phyloP scores from a whole-genome alignment of 1,284 basidiomycete species.

The Vanrija sp. region DNA sequence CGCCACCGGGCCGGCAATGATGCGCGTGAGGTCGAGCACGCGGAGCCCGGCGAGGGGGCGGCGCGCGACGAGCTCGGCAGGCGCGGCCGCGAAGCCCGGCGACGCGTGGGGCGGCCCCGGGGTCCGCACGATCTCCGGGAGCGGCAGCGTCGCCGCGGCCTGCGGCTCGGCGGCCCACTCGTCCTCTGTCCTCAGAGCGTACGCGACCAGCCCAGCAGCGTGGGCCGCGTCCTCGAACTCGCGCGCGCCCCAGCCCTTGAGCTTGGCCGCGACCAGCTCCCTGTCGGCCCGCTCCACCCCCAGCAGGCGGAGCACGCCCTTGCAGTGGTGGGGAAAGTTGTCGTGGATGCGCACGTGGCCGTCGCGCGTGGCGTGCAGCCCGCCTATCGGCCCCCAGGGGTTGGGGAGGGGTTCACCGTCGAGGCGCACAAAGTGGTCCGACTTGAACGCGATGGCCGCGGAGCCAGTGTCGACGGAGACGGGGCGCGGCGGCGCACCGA shows the following conservation, averaged over 20 bases:
- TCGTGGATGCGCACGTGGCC: constrained; percentile 4
- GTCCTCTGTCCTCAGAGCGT: constrained; percentile 55
- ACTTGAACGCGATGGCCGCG: constrained; percentile 58
- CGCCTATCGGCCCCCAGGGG: constrained; percentile 15
- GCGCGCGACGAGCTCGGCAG: constrained; percentile 26
- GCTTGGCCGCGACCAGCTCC: too few species aligned
- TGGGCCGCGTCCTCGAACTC: constrained; percentile 57
- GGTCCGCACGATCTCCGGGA: constrained; percentile 9
- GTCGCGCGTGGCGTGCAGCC: neutral
- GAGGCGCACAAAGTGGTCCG: constrained; percentile 54
- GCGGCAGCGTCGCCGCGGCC: constrained; percentile 46
- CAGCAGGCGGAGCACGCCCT: constrained; percentile 55
- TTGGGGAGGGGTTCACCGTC: constrained; percentile 47
- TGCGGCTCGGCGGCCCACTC: constrained; percentile 58
- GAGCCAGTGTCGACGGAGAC: constrained; percentile 58
- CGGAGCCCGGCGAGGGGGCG: constrained; percentile 55
- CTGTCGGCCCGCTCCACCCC: constrained; percentile 24
- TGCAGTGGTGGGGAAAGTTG: constrained; percentile 52
- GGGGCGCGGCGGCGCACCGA: constrained; percentile 42
- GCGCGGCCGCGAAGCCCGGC: constrained; percentile 56
- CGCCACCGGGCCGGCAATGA: constrained; percentile 59
- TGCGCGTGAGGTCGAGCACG: constrained; percentile 59
- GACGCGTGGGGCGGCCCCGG: constrained; percentile 49
- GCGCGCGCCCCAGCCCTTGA: constrained; percentile 51
- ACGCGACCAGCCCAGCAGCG: constrained; percentile 55